Evolutionary conservation across 495 filamentous ascomycete genomes (phyloP).

Genomic region (Lophium mytilinum): DNA sequence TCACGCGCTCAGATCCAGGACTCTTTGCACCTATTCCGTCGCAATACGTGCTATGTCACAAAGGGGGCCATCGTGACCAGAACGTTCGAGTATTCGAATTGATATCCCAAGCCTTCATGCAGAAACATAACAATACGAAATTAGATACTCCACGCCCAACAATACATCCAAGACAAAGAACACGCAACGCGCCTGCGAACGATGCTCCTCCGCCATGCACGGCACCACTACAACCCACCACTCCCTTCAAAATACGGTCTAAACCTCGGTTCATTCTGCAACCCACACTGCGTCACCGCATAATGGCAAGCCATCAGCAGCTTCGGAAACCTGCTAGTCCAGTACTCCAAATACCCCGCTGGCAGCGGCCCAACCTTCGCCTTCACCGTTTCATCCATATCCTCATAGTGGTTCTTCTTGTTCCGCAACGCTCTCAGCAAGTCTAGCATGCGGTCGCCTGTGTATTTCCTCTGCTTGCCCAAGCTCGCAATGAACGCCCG

Average conservation of each 20-base stretch:
- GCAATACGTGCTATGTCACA: too few species aligned
- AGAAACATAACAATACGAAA: too few species aligned
- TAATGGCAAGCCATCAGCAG: slow-evolving; percentile 74
- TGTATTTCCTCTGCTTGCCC: slow-evolving; percentile 94
- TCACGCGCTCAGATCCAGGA: too few species aligned
- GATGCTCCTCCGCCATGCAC: too few species aligned
- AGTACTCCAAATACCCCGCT: slow-evolving; percentile 80
- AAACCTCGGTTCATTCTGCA: slow-evolving; percentile 64
- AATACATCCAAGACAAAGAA: too few species aligned
- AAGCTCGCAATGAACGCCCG: slow-evolving; percentile 75
- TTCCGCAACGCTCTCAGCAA: slow-evolving; percentile 85
- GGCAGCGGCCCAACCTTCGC: slow-evolving; percentile 49
- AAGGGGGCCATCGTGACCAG: too few species aligned
- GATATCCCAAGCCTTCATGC: too few species aligned
- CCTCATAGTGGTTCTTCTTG: slow-evolving; percentile 51
- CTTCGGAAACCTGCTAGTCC: slow-evolving; percentile 72
- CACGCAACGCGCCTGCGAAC: too few species aligned
- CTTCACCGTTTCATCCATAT: slow-evolving; percentile 38
- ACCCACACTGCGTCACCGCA: slow-evolving; percentile 56
- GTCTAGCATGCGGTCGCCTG: slow-evolving; percentile 72
- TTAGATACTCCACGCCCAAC: too few species aligned
- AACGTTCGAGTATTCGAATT: too few species aligned
- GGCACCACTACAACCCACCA: neutral
- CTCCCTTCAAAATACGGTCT: slow-evolving; percentile 53
- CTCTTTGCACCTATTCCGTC: too few species aligned